A percentile compares a stretch with the other conserved stretches of the same genome.
phyloP scores from a whole-genome alignment of 192 early-diverging fungal species.

The Backusella australiensis region DNA sequence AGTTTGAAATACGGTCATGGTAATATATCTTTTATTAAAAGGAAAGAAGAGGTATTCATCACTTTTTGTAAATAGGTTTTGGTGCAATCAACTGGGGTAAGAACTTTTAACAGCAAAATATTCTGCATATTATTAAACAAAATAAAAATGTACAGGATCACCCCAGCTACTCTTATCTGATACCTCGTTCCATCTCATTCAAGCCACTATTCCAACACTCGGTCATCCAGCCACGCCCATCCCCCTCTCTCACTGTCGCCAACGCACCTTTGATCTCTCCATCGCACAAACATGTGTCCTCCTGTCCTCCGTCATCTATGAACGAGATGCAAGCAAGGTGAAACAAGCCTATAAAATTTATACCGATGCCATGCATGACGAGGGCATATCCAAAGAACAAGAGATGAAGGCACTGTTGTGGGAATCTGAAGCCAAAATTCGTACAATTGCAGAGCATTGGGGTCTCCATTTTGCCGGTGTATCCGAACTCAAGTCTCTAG shows the following conservation, averaged over 20 bases:
- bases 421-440: constrained; percentile 36
- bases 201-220: constrained; percentile 16
- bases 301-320: constrained; percentile 45
- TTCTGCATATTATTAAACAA: too few species aligned
- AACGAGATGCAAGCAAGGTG: constrained; percentile 41
- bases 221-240: not conserved
- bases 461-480: constrained; percentile 43
- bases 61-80: constrained; percentile 15
- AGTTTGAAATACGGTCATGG: constrained; percentile 29
- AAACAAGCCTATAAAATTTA: constrained; percentile 27
- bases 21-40: not conserved
- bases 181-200: not conserved
- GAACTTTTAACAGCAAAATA: not conserved
- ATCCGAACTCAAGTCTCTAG: constrained; percentile 46
- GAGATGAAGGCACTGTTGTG: constrained; percentile 26
- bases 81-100: constrained; percentile 42
- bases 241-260: not conserved
- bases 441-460: constrained; percentile 25
- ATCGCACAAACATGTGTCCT: constrained; percentile 36
- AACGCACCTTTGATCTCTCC: constrained; percentile 28
- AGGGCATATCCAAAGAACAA: not conserved
- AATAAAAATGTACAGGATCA: constrained; percentile 2
- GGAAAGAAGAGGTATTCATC: not conserved
- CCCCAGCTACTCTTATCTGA: not conserved
- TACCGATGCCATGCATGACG: not conserved